Percentiles rank a stretch among this genome's conserved stretches.
phyloP scores from a whole-genome alignment of 306 rosid species.

The Dalbergia cultrata region DNA sequence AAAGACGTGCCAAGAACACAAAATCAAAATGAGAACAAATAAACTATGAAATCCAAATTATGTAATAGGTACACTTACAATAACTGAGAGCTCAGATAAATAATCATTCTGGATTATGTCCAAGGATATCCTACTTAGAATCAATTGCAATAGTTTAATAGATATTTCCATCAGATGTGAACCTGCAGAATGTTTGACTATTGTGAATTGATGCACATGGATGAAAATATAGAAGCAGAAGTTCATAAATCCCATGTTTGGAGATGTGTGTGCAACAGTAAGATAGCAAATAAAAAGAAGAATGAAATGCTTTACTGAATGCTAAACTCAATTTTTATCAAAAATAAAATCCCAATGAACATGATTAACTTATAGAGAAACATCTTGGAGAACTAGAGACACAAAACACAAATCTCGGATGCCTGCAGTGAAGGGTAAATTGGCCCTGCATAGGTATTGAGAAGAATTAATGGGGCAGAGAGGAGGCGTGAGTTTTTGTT shows the following conservation, averaged over 20 bases:
- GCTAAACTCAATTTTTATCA: background rate
- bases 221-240: conserved; percentile 29
- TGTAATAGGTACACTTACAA: conserved; percentile 64
- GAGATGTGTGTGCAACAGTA: conserved; percentile 16
- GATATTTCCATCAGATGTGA: conserved; percentile 71
- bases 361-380: background rate
- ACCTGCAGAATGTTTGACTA: conserved; percentile 63
- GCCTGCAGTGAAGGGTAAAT: background rate
- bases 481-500: background rate
- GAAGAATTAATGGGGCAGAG: background rate
- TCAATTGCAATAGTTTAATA: conserved; percentile 69
- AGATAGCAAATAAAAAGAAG: conserved; percentile 30
- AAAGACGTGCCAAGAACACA: conserved; percentile 34
- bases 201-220: conserved; percentile 40
- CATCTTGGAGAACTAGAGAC: background rate
- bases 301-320: conserved; percentile 3
- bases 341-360: background rate
- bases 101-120: conserved; percentile 54
- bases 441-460: background rate
- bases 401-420: conserved; percentile 1
- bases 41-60: conserved; percentile 7
- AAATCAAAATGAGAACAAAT: conserved; percentile 35
- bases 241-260: background rate
- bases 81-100: conserved; percentile 68
- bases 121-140: conserved; percentile 64